Base-by-base conservation (phyloP, 345 rosid genomes). In the Erodium maritimum region DNA sequence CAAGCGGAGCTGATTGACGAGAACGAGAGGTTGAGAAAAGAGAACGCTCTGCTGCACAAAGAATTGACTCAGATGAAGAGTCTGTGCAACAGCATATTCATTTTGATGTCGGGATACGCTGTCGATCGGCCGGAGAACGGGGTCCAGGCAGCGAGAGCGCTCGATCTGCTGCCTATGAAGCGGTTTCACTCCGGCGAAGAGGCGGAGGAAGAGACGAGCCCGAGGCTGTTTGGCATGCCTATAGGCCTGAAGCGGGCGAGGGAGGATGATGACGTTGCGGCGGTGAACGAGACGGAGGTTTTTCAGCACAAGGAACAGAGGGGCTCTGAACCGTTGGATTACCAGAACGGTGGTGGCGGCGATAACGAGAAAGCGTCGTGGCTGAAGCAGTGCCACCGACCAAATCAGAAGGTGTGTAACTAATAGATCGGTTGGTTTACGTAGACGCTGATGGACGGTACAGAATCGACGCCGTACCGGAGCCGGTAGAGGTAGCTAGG, bases 21-120 rank as follows among this genome's bases (percentile, higher is more conserved):
- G 81, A 77, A 77, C 59, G 78, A 77, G 64, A 51, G 75, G 61
- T 55, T 77, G 55, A 63, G 73, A 55, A 73, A 71, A 60, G 78
- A 77, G 73, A 77, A 77, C 58, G 17, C 53, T 54, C 62, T 59
- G 60, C 67, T 77, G 8, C 33, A 21, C 20, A 60, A 61, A 63
- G 78, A 77, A 67, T 22, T 77, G 62, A 57, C 50, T 20, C 66
- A 65, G 58, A 64, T 73, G 75, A 73, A 72, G 71, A 63, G 33
- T 52, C 58, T 77, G 18, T 73, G 75, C 58, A 63, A 52, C 46
- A 77, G 57, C 12, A 77, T 77, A 17, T 70, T 70, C 56, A 14
- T 23, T 45, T 17, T 77, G 59, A 58, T 77, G 52, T 67, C 81
- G n/a, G 57, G 54, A 54, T 73, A 64, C 72, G 59, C 62, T 19